Evolutionary conservation across 164 flowering plant genomes (phyloP).

Genomic region (Litsea cubeba): DNA sequence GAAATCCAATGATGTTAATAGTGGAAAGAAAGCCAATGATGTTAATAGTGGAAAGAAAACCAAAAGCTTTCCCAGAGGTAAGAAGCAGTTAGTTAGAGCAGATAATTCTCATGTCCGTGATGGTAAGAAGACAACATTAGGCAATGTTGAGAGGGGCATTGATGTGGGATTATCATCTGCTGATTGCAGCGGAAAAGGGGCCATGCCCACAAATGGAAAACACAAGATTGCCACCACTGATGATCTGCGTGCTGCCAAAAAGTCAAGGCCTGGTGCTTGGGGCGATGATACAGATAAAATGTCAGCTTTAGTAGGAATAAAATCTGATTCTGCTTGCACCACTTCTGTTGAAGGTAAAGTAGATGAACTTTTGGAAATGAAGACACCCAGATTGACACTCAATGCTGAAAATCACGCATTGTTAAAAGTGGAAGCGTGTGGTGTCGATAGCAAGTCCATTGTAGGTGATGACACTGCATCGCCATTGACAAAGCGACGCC

Average conservation of each 20-base stretch:
- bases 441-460: conserved; percentile 18
- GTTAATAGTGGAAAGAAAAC: conserved; percentile 19
- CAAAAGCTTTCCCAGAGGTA: conserved; percentile 32
- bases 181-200: conserved; percentile 27
- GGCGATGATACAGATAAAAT: conserved; percentile 22
- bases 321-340: conserved; percentile 21
- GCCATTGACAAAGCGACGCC: conserved; percentile 48
- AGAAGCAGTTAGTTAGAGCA: conserved; percentile 16
- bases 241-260: conserved; percentile 35
- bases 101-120: conserved; percentile 16
- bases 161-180: conserved; percentile 15
- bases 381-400: conserved; percentile 19
- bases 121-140: conserved; percentile 13
- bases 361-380: conserved; percentile 21
- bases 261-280: conserved; percentile 27
- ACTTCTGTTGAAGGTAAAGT: conserved; percentile 23
- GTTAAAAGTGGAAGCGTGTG: conserved; percentile 20
- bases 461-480: conserved; percentile 51
- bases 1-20: conserved; percentile 24
- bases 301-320: conserved; percentile 20
- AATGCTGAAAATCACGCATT: conserved; percentile 28
- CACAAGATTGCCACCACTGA: conserved; percentile 24
- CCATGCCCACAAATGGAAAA: conserved; percentile 30
- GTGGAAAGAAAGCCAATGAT: conserved; percentile 32
- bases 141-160: conserved; percentile 19